These are phyloP conservation scores for Ophiostoma himal-ulmi DNA, from an alignment of 2,329 filamentous ascomycete species.

Conservation along the genomic window DNA sequence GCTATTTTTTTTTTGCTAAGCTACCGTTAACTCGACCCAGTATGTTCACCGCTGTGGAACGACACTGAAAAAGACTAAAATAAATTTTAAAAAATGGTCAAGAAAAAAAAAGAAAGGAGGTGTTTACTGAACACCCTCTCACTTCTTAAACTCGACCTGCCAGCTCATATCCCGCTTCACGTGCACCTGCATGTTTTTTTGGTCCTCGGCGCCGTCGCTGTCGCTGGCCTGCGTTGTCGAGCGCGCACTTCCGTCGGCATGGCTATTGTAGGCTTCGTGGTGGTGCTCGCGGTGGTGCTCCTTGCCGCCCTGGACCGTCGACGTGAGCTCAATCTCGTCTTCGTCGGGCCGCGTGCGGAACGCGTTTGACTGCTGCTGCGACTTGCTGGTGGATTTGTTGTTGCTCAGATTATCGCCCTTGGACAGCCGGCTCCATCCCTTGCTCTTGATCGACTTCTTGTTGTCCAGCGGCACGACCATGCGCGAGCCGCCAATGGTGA, in stretches of 20 bases:
- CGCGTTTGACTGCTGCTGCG: neutral
- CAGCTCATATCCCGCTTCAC: neutral
- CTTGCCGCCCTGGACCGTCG: neutral
- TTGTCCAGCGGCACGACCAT: neutral
- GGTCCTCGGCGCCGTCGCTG: neutral
- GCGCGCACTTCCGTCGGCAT: neutral
- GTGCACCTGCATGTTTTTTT: neutral
- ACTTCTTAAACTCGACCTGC: slow-evolving; percentile 8
- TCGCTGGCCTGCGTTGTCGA: neutral
- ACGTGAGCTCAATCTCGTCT: slow-evolving; percentile 4
- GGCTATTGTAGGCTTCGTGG: neutral
- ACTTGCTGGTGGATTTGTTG: neutral
- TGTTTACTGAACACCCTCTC: too few relatives aligned
- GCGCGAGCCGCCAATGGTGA: slow-evolving; percentile 1
- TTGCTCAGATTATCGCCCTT: neutral
- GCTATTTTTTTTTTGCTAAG: too few relatives aligned
- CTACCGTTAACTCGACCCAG: too few relatives aligned
- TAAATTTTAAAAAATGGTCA: too few relatives aligned
- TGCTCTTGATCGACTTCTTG: neutral
- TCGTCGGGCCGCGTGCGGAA: slow-evolving; percentile 4
- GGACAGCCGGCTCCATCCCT: neutral
- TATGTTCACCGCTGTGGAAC: too few relatives aligned
- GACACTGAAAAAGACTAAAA: too few relatives aligned
- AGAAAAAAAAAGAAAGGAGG: too few relatives aligned
- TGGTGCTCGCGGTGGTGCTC: neutral